A percentile compares a stretch with the other conserved stretches of the same genome.
phyloP scores from a whole-genome alignment of 352 stramenopile genomes.

The Phytopythium ostracodes region DNA sequence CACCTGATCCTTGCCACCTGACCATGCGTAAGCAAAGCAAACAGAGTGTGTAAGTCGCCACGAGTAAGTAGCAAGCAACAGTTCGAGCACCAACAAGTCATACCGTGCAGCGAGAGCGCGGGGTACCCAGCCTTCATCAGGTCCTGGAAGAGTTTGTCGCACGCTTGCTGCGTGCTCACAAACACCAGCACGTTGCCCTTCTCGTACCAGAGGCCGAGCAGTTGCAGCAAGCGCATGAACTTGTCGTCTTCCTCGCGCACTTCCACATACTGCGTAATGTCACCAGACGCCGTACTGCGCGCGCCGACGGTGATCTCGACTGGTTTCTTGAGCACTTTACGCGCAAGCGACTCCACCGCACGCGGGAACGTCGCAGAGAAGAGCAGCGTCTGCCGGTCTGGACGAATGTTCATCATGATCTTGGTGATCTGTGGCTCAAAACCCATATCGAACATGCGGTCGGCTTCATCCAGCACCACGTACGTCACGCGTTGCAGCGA shows the following conservation, averaged over 20 bases:
- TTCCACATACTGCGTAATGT: conserved; percentile 98
- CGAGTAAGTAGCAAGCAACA: background rate
- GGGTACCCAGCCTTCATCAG: conserved; percentile 96
- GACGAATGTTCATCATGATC: conserved; percentile 92
- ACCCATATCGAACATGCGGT: conserved; percentile 99
- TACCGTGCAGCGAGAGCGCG: conserved; percentile 95
- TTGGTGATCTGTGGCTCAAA: conserved; percentile 99
- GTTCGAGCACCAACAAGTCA: background rate
- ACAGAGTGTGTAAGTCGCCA: conserved; percentile 2
- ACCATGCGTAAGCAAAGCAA: conserved; percentile 12
- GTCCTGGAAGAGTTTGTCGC: conserved; percentile 96
- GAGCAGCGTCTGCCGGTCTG: conserved; percentile 91
- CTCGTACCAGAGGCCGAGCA: conserved; percentile 96
- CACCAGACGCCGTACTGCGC: conserved; percentile 93
- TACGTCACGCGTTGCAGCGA: conserved; percentile 96
- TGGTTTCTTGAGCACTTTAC: conserved; percentile 91
- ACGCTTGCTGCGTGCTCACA: conserved; percentile 98
- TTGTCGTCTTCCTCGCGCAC: conserved; percentile 98
- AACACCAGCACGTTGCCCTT: conserved; percentile 98
- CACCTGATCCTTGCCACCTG: conserved; percentile 98
- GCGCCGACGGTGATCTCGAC: conserved; percentile 97
- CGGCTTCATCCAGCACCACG: conserved; percentile 98
- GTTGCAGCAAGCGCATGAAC: conserved; percentile 97
- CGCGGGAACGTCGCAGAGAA: conserved; percentile 99
- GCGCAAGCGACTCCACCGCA: conserved; percentile 86